Evolutionary conservation across 2,329 filamentous ascomycete species (phyloP), one percentile per base, ranked within the genome.

Genomic region (Colletotrichum godetiae): DNA sequence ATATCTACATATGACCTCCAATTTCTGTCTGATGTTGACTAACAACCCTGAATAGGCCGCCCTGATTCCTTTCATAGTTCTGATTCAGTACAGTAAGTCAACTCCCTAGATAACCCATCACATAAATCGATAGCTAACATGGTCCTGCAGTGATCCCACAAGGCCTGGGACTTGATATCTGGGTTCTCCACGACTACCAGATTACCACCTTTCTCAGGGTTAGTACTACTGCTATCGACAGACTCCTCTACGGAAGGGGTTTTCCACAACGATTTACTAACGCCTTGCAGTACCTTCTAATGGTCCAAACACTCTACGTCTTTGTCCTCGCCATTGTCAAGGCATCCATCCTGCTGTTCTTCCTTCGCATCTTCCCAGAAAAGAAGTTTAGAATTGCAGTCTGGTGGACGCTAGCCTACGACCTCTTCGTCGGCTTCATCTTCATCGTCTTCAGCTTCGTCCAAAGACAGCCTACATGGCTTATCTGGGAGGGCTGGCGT

Each of bases 131-230:
- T 3, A 4, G 24, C 24, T 68, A 6, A 53, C 2, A 10, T 2
- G 4, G 22, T 5, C 5, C 19, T 12, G 4, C 2, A 68, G 69
- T 64, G 58, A 63, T 63, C 3, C 65, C 79, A 22, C 81, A 85
- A 58, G 88, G 88, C 1, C 78, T 89, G 5, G 87, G 88, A 2
- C 82, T 78, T 13, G 87, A 90, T 59, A 82, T 89, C 12, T 90
- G 87, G 87, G 87, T 85, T 13, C 52, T 72, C 8, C 60, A 59
- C 3, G 58, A 46, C 8, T 42, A 58, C 29, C 68, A 72, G 31
- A 68, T 59, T 7, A 63, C 69, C 10, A 31, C 52, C 22, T 63
- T 68, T 22, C 69, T 68, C 6, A 68, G 53, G 15, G 53, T 59
- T 10, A 27, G 53, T 29, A 19, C 15, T 49, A 29, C 4, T 5